These are phyloP conservation scores for Kazachstania sp. DNA, from an alignment of 1,139 yeast species.

Conservation along the genomic window DNA sequence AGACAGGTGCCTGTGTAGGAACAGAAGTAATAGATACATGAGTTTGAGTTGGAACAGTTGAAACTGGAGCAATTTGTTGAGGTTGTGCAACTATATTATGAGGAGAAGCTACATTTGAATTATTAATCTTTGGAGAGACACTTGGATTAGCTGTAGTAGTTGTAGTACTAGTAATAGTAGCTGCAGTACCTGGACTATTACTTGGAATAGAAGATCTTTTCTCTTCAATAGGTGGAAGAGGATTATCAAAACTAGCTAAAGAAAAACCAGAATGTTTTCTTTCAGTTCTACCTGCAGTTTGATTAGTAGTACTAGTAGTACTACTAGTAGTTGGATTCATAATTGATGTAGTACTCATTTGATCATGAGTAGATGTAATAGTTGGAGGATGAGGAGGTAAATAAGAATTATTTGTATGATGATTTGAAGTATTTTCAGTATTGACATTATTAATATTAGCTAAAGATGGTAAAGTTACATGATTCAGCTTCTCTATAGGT, in stretches of 20 bases:
- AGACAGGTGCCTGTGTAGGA: neutral
- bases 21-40: neutral
- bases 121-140: neutral
- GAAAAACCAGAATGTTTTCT: slow-evolving; percentile 17
- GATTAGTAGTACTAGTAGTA: neutral
- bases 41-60: neutral
- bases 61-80: neutral
- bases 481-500: neutral
- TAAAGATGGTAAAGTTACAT: slow-evolving; percentile 5
- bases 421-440: neutral
- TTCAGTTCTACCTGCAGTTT: neutral
- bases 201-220: neutral
- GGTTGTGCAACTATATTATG: neutral
- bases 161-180: neutral
- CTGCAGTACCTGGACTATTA: neutral
- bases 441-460: slow-evolving; percentile 3
- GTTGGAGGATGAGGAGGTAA: neutral
- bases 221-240: slow-evolving; percentile 12
- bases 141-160: neutral
- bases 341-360: slow-evolving; percentile 2
- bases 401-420: neutral
- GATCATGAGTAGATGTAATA: slow-evolving; percentile 1
- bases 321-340: slow-evolving; percentile 2
- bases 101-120: neutral
- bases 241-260: slow-evolving; percentile 27